Base-by-base conservation (phyloP, 2,329 filamentous ascomycete genomes). In the Xylaria sp. region DNA sequence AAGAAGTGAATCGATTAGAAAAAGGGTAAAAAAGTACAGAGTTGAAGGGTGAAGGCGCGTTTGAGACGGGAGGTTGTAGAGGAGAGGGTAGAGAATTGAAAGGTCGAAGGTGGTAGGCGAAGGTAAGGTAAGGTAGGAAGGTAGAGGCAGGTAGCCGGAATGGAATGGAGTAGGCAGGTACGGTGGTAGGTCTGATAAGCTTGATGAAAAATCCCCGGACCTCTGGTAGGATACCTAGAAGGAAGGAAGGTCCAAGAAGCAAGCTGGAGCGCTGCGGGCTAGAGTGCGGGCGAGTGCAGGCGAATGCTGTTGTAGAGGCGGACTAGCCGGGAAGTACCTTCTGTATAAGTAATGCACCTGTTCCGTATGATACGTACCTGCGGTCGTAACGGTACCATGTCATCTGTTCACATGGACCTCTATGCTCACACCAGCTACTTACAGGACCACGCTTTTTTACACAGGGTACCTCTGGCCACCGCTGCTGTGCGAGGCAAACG, bases 1-100 rank as follows among this genome's bases (percentile, higher is more conserved):
- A 52, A 59, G 42, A 62, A 57, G 55, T 23, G 62, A 52, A 64
- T 56, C 44, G 49, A 46, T 65, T 30, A 44, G 48, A 54, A 16
- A 30, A 37, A 7, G 19, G 4, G 11, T 2, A 13, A 39, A 42
- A 42, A 18, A 49, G 19, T 10, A 19, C 47, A 48, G 48, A 54
- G 44, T 19, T 52, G 51, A 23, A 52, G 35, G 37, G 54, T 11
- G 55, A 11, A 35, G 51, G 19, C 48, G 54, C 30, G 54, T 46
- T 34, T 34, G 48, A 30, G 30, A 54, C 16, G 19, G 57, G 52
- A 55, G 63, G 52, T 59, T 61, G 52, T 42, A 61, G 58, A 63
- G 51, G 57, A 57, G 55, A 18, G 52, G 58, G 48, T 55, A 59
- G 59, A 55, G 59, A 52, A 52, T 9, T 42, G 37, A 19, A 47